Evolutionary conservation across 495 filamentous ascomycete species (phyloP).

Genomic region (Neurospora sublineolata): DNA sequence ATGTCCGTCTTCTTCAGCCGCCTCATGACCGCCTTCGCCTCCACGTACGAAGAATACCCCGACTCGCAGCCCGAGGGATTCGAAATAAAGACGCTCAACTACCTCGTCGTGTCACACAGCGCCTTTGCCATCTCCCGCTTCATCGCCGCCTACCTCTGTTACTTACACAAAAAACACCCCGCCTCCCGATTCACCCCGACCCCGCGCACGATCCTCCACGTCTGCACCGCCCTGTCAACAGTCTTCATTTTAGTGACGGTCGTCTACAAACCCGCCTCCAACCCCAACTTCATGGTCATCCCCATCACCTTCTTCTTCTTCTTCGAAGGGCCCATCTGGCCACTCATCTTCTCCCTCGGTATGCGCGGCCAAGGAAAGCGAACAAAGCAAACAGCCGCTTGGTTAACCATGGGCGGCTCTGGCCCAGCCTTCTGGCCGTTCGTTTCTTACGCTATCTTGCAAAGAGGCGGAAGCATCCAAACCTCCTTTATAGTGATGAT

Average conservation of each 20-base stretch:
- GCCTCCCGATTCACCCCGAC: conserved; percentile 23
- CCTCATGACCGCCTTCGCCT: conserved; percentile 26
- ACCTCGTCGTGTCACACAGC: conserved; percentile 34
- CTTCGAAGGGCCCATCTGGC: conserved; percentile 61
- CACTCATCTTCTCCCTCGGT: conserved; percentile 56
- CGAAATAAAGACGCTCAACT: conserved; percentile 44
- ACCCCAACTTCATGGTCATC: conserved; percentile 42
- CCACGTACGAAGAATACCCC: conserved; percentile 4
- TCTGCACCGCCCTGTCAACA: conserved; percentile 34
- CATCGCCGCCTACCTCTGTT: conserved; percentile 35
- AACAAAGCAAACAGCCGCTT: conserved; percentile 58
- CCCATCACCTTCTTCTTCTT: conserved; percentile 53
- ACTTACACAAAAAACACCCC: conserved; percentile 36
- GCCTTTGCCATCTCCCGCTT: conserved; percentile 40
- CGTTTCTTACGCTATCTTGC: conserved; percentile 36
- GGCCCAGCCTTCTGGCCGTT: conserved; percentile 60
- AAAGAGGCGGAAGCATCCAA: conserved; percentile 21
- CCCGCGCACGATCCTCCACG: conserved; percentile 44
- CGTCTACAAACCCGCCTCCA: conserved; percentile 33
- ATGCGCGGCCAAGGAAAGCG: conserved; percentile 58
- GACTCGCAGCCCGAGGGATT: conserved; percentile 32
- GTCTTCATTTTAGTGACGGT: conserved; percentile 31
- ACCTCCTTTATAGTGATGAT: conserved; percentile 25
- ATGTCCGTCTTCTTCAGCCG: conserved; percentile 54
- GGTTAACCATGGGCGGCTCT: conserved; percentile 52